Conservation (phyloP, 495 filamentous ascomycete genomes). For the Hypoxylon perforatum region DNA sequence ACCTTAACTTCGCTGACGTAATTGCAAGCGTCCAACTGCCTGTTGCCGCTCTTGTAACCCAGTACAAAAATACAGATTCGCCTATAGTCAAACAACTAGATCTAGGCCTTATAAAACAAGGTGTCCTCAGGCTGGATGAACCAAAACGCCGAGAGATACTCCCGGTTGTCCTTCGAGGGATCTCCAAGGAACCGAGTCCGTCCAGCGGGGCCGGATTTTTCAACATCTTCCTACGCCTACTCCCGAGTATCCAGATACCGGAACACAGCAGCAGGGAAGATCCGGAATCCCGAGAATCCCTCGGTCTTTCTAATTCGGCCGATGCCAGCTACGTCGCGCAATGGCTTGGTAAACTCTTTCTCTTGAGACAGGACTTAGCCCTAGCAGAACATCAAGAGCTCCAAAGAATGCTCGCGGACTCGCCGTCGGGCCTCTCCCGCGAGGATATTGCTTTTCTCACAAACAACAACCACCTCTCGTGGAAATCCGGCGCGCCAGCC, state of each 20-base stretch:
- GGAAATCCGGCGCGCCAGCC: slow-evolving; percentile 67
- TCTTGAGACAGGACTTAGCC: slow-evolving; percentile 64
- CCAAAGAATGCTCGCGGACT: slow-evolving; percentile 46
- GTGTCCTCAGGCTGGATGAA: slow-evolving; percentile 73
- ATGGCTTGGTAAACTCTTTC: slow-evolving; percentile 83
- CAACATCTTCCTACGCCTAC: slow-evolving; percentile 80
- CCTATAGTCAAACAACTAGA: slow-evolving; percentile 88
- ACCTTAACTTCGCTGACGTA: slow-evolving; percentile 3
- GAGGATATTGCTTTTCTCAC: slow-evolving; percentile 81
- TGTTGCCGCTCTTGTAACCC: slow-evolving; percentile 82
- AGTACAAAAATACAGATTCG: slow-evolving; percentile 82
- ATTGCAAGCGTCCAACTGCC: slow-evolving; percentile 76
- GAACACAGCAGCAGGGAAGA: slow-evolving; percentile 83
- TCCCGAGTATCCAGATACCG: slow-evolving; percentile 78
- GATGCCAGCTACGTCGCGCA: slow-evolving; percentile 80
- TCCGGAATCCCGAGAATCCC: slow-evolving; percentile 66
- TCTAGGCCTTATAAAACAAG: slow-evolving; percentile 87
- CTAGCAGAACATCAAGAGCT: slow-evolving; percentile 48
- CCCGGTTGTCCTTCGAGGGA: slow-evolving; percentile 75
- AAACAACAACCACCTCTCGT: slow-evolving; percentile 73
- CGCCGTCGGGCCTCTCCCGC: slow-evolving; percentile 74
- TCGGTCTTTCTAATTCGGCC: slow-evolving; percentile 69
- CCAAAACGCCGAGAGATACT: slow-evolving; percentile 67
- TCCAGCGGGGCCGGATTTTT: slow-evolving; percentile 79
- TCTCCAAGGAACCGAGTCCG: slow-evolving; percentile 72